phyloP scores from a whole-genome alignment of 176 grass and related monocot genomes.

The Eleusine coracana region DNA sequence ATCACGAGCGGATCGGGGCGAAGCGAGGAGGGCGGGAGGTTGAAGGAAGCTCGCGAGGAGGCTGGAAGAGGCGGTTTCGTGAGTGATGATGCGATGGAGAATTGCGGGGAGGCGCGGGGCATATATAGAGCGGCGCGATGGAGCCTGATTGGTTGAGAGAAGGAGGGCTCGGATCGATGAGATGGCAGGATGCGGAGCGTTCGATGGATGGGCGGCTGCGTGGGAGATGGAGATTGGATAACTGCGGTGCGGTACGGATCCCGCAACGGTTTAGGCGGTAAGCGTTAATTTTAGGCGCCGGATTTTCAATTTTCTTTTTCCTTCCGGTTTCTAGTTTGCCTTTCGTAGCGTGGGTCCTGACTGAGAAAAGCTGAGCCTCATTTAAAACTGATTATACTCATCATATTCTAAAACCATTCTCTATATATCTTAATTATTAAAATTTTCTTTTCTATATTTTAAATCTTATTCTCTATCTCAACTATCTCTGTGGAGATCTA shows the following conservation, averaged over 20 bases:
- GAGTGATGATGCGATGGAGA: not conserved
- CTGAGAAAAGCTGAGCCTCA: too few relatives aligned
- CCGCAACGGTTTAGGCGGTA: too few relatives aligned
- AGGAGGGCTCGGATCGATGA: slow-evolving; percentile 26
- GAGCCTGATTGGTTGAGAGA: slow-evolving; percentile 16
- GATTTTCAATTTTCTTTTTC: too few relatives aligned
- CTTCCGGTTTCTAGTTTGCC: too few relatives aligned
- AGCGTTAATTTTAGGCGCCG: not conserved
- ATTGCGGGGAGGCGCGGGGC: not conserved
- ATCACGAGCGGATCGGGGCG: slow-evolving; percentile 1
- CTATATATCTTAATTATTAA: too few relatives aligned
- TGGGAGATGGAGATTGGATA: not conserved
- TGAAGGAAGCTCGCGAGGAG: not conserved
- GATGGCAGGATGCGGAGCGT: slow-evolving; percentile 21
- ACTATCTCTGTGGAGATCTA: too few relatives aligned
- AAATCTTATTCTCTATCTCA: too few relatives aligned
- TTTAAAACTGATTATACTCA: too few relatives aligned
- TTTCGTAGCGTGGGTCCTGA: too few relatives aligned
- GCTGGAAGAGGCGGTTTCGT: not conserved
- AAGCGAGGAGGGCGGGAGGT: not conserved
- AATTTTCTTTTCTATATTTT: too few relatives aligned
- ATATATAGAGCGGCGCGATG: not conserved
- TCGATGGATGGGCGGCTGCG: not conserved
- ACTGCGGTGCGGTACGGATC: not conserved
- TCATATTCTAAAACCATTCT: too few relatives aligned